phyloP scores from a whole-genome alignment of 2,329 filamentous ascomycete species.

The Lasiodiplodia gonubiensis region DNA sequence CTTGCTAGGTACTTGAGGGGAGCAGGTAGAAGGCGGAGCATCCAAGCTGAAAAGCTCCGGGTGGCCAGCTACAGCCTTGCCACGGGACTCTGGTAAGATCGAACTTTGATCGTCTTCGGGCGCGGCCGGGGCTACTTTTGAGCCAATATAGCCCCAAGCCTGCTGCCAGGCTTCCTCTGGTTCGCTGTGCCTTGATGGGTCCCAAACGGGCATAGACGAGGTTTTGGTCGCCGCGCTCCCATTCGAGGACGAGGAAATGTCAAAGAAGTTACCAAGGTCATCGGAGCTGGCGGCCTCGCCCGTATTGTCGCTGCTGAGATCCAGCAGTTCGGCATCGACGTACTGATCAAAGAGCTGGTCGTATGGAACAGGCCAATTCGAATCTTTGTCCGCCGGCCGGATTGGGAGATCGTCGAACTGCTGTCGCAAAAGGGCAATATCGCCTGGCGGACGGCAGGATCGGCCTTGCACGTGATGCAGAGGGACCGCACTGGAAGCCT shows the following conservation, averaged over 20 bases:
- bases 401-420: constrained; percentile 43
- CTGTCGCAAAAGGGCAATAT: constrained; percentile 35
- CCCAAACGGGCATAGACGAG: constrained; percentile 57
- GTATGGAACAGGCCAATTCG: constrained; percentile 59
- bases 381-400: constrained; percentile 58
- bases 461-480: constrained; percentile 29
- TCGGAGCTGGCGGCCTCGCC: constrained; percentile 55
- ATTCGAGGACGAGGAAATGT: constrained; percentile 55
- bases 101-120: constrained; percentile 38
- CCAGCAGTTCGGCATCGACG: constrained; percentile 62
- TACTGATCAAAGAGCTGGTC: constrained; percentile 69
- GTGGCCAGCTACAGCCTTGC: constrained; percentile 41
- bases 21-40: constrained; percentile 29
- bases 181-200: constrained; percentile 38
- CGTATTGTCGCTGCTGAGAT: constrained; percentile 50
- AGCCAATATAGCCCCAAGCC: constrained; percentile 58
- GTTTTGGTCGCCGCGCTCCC: constrained; percentile 55
- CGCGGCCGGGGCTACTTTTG: constrained; percentile 52
- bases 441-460: constrained; percentile 24
- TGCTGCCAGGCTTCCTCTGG: constrained; percentile 60
- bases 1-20: constrained; percentile 29
- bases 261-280: constrained; percentile 59
- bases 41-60: constrained; percentile 42
- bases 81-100: constrained; percentile 41
- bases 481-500: constrained; percentile 15